These are phyloP conservation scores for Salvia sclarea DNA, from an alignment of 305 asterid species.

Conservation along the genomic window DNA sequence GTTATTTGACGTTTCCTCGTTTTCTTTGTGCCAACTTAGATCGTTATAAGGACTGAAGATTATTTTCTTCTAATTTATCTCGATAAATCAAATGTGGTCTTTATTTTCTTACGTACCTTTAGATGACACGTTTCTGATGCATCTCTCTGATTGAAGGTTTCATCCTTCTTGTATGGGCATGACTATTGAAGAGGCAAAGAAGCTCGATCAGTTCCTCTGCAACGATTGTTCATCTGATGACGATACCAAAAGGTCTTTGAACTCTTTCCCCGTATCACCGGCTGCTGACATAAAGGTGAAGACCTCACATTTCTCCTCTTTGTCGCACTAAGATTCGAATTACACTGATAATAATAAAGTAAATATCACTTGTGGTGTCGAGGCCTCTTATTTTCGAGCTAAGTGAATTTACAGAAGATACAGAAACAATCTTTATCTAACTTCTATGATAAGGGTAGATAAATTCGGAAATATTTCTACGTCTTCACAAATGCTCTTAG, in stretches of 20 bases:
- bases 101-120: background rate
- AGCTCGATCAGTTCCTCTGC: constrained; percentile 74
- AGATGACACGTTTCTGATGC: constrained; percentile 15
- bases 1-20: background rate
- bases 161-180: constrained; percentile 91
- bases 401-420: background rate
- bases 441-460: background rate
- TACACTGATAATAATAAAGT: too few species aligned
- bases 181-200: constrained; percentile 81
- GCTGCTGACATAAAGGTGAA: constrained; percentile 51
- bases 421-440: background rate
- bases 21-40: constrained; percentile 2
- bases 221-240: constrained; percentile 79
- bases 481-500: background rate
- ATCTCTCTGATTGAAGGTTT: constrained; percentile 54
- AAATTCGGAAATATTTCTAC: background rate
- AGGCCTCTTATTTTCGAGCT: too few species aligned
- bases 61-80: constrained; percentile 7
- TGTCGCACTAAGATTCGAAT: too few species aligned
- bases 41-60: background rate
- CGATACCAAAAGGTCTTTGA: constrained; percentile 63
- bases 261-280: constrained; percentile 62
- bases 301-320: constrained; percentile 13
- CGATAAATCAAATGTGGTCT: background rate
- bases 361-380: too few species aligned